phyloP scores from a whole-genome alignment of 2,329 filamentous ascomycete genomes.

The Venturia aucupariae region DNA sequence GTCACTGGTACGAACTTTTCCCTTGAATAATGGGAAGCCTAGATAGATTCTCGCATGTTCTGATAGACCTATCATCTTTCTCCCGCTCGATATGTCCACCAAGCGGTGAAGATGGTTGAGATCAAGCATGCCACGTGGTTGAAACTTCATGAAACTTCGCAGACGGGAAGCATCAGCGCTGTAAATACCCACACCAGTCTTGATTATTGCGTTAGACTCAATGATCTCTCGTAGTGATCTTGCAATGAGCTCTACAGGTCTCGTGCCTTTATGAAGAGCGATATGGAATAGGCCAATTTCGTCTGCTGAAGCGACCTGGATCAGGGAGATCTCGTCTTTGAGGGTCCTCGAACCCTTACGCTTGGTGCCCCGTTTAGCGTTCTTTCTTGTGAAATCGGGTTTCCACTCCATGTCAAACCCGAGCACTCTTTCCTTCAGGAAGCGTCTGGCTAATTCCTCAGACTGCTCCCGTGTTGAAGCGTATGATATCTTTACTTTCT shows the following conservation, averaged over 20 bases:
- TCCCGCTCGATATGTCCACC: slow-evolving; percentile 60
- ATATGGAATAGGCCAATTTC: slow-evolving; percentile 77
- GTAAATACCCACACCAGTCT: slow-evolving; percentile 67
- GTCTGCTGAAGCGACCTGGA: slow-evolving; percentile 71
- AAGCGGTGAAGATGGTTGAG: slow-evolving; percentile 74
- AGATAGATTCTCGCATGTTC: slow-evolving; percentile 63
- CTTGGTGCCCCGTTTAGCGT: slow-evolving; percentile 17
- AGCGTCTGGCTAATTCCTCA: slow-evolving; percentile 57
- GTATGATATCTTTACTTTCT: slow-evolving; percentile 64
- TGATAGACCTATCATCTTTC: slow-evolving; percentile 55
- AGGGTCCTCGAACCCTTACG: slow-evolving; percentile 29
- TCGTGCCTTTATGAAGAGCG: slow-evolving; percentile 43
- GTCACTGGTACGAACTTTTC: slow-evolving; percentile 60
- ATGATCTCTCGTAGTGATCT: slow-evolving; percentile 63
- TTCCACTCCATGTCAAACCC: slow-evolving; percentile 90
- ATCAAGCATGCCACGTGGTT: slow-evolving; percentile 63
- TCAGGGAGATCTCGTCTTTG: slow-evolving; percentile 65
- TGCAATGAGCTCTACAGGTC: slow-evolving; percentile 50
- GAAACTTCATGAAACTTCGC: slow-evolving; percentile 53
- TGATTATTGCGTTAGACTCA: slow-evolving; percentile 59
- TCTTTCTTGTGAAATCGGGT: slow-evolving; percentile 33
- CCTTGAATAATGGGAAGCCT: slow-evolving; percentile 67
- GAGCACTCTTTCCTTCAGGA: slow-evolving; percentile 60
- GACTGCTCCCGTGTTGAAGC: slow-evolving; percentile 59
- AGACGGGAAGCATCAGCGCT: slow-evolving; percentile 58